Base-by-base conservation (phyloP, 495 filamentous ascomycete genomes). In the Trichocladium antarcticum region DNA sequence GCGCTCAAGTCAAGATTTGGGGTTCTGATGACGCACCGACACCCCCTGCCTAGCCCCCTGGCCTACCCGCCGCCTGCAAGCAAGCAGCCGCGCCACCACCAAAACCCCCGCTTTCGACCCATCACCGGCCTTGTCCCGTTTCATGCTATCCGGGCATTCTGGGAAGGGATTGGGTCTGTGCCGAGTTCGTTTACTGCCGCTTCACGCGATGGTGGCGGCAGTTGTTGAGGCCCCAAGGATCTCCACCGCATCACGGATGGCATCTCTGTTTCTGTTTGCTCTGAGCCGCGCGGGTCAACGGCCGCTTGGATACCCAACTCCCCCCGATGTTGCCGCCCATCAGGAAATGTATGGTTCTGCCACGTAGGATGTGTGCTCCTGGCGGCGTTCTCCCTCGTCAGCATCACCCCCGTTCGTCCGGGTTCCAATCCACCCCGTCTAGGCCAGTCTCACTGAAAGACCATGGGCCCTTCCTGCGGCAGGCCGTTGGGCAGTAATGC, bases 381-480 rank as follows among this genome's bases (percentile, higher is more conserved):
- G n/a, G n/a, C n/a, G n/a, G n/a, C n/a, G 31, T 21, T 3, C 28
- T 16, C 17, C 1, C 8, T 27, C 22, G 31, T 29, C 39, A 37
- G 29, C 31, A 12, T 29, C 40, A 37, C 47, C 47, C 47, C 27
- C 39, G 47, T 39, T 32, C 21, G 5, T 28, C 38, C 24, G 21
- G 21, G 39, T 36, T 12, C 47, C 20, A 34, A 36, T 45, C 46
- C 51, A 14, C 36, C 34, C 28, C 35, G 21, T 1, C 24, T 51
- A 50, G 20, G 32, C 34, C 47, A 43, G 57, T 59, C 46, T 59
- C 16, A 45, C 47, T 59, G 54, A 59, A 59, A 57, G 50, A 36
- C 7, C 15, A 17, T 47, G 44, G 28, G 37, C 41, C 34, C 39
- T 42, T n/a, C n/a, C n/a, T n/a, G n/a, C n/a, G 10, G 2, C 31